Conservation (phyloP, 441 rosid genomes). For the Erysimum cheiri region DNA sequence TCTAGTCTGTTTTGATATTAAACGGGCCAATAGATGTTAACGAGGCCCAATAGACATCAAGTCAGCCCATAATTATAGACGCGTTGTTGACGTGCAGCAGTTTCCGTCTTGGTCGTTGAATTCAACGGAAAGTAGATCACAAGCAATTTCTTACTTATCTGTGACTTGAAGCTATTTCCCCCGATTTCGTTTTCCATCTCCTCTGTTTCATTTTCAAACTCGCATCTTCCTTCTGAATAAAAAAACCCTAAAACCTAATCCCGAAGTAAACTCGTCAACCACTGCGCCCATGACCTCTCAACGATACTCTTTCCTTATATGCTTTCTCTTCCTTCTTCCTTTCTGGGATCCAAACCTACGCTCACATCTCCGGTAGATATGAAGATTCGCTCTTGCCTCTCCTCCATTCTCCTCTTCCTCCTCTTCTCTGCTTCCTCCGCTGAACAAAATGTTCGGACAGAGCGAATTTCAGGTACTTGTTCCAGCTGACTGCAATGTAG, state of each 20-base stretch:
- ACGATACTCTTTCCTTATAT: conserved; percentile 55
- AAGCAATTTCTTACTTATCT: conserved; percentile 46
- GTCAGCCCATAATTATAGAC: not conserved
- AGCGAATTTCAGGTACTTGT: conserved; percentile 72
- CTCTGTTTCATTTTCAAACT: conserved; percentile 48
- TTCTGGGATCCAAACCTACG: conserved; percentile 24
- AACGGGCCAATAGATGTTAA: no score
- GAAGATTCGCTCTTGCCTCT: conserved; percentile 46
- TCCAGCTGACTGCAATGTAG: not conserved
- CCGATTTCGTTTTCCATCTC: conserved; percentile 36
- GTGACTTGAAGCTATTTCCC: conserved; percentile 71
- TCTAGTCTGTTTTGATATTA: no score
- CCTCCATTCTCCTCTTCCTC: conserved; percentile 43
- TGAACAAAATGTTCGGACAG: conserved; percentile 56
- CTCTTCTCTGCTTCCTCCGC: conserved; percentile 43
- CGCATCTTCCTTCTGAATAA: conserved; percentile 34
- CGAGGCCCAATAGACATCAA: conserved; percentile 7
- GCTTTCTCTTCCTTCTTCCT: conserved; percentile 33
- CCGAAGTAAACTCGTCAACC: conserved; percentile 78
- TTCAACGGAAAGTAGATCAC: conserved; percentile 15
- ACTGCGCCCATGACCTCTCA: conserved; percentile 76
- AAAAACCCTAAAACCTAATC: conserved; percentile 46
- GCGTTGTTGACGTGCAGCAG: not conserved
- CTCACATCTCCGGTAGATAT: conserved; percentile 45
- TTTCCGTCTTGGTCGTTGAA: conserved; percentile 20